Base-by-base conservation (phyloP, 805 yeast species). In the Pichia nanzhaoensis region DNA sequence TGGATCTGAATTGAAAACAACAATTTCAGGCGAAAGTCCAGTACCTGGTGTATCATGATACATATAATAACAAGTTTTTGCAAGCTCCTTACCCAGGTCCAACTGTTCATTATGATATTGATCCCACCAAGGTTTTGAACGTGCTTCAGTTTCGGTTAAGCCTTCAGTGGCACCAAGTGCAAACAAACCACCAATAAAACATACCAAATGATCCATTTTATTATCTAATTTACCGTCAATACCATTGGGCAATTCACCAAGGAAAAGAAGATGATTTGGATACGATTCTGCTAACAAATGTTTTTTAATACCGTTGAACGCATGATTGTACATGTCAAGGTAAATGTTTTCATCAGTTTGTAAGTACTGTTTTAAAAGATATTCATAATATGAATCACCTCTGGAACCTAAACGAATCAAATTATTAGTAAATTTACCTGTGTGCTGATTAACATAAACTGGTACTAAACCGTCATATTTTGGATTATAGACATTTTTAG, bases 351-450 rank as follows among this genome's bases (percentile, higher is more conserved):
- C 75, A 45, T 72, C 71, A 2, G 96, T 87, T 62, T 85, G 90
- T 52, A 90, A 64, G 57, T 83, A 86, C 64, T 88, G 96, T 62
- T 89, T 89, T 52, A 89, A 69, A 37, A 90, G 68, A 60, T 88
- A 88, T 65, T 90, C 96, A 59, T 90, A 89, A 61, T 89, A 90
- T 0, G 96, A 86, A 64, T 89, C 97, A 39, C 96, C 97, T 54
- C 96, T 73, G 1, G 95, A 84, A 0, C 97, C 97, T 45, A 90
- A 67, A 51, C 96, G 74, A 49, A 91, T 86, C 43, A 75, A 63
- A 2, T 59, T 55, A 1, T 88, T 88, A 48, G 69, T 75, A 61
- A 77, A 88, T 49, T 69, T 67, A 5, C 93, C 96, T 0, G 82
- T 74, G 35, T 78, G 82, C 8, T 96, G 93, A 32, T 77, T 68